A percentile compares a stretch with the other conserved stretches of the same genome.
Evolutionary conservation across 2,329 filamentous ascomycete species (phyloP).

Genomic region (Davidsoniella australis): DNA sequence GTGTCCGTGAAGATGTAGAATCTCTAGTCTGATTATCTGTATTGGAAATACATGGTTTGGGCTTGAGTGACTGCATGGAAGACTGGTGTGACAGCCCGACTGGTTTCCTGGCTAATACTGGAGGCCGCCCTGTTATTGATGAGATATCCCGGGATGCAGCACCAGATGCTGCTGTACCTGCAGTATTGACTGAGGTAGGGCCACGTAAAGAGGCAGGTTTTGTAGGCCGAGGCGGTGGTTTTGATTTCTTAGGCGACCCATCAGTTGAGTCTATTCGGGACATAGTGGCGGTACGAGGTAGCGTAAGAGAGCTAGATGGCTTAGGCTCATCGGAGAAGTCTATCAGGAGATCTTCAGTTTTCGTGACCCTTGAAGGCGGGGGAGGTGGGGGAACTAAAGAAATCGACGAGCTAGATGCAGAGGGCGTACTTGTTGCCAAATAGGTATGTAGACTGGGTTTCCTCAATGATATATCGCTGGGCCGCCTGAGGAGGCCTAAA

Average conservation of each 20-base stretch:
- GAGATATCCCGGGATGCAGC: background rate
- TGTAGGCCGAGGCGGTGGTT: conserved; percentile 36
- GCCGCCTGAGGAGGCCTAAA: background rate
- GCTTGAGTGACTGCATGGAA: conserved; percentile 15
- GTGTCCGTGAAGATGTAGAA: conserved; percentile 13
- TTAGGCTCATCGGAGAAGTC: conserved; percentile 34
- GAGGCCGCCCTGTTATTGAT: conserved; percentile 5
- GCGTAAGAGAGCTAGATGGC: background rate
- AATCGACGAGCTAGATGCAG: background rate
- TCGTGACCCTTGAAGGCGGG: conserved; percentile 14
- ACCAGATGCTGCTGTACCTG: background rate
- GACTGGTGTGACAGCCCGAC: conserved; percentile 2
- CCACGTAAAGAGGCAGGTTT: conserved; percentile 41
- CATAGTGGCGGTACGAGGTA: background rate
- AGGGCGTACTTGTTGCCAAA: background rate
- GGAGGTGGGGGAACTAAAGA: background rate
- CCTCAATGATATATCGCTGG: background rate
- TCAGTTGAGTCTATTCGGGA: background rate
- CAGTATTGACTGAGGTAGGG: conserved; percentile 9
- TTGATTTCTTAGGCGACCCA: conserved; percentile 16
- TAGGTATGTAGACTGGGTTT: conserved; percentile 2
- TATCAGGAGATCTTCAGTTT: conserved; percentile 39
- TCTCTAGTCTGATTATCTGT: conserved; percentile 11
- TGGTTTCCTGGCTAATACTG: background rate
- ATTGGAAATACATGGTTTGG: conserved; percentile 16